A percentile compares a stretch with the other conserved stretches of the same genome.
Conservation (phyloP, 2,329 filamentous ascomycete genomes). For the Diplodia mutila region DNA sequence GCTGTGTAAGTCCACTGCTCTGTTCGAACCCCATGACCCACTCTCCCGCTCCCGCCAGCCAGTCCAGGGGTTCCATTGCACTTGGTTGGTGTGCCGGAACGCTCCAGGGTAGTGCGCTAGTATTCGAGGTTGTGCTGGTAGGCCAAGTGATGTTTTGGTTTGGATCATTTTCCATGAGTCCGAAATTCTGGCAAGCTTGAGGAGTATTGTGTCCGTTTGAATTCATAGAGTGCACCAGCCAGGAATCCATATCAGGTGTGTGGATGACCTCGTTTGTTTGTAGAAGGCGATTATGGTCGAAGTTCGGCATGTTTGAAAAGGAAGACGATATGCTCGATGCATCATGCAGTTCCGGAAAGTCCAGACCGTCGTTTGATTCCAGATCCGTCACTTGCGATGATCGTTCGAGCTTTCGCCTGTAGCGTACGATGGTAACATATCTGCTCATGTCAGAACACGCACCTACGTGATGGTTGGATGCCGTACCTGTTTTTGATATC, state of each 20-base stretch:
- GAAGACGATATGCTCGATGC: background rate
- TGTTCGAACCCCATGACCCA: background rate
- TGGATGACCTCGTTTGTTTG: background rate
- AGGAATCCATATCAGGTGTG: background rate
- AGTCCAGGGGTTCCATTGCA: background rate
- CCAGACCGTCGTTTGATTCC: background rate
- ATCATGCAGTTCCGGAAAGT: background rate
- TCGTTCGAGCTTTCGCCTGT: background rate
- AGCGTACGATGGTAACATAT: background rate
- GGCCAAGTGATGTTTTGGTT: background rate
- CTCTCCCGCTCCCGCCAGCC: background rate
- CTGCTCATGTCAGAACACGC: background rate
- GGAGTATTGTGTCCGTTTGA: background rate
- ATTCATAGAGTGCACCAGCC: background rate
- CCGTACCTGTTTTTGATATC: slow-evolving; percentile 20
- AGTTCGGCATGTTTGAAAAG: background rate
- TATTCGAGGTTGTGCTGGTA: background rate
- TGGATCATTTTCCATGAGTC: background rate
- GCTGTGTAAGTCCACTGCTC: background rate
- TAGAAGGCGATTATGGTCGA: background rate
- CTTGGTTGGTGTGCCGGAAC: background rate
- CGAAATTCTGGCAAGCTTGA: background rate
- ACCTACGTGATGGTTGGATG: background rate
- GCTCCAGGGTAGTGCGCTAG: background rate
- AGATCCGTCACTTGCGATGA: background rate